These are phyloP conservation scores for Hordeum pubiflorum DNA, from an alignment of 202 grass and related monocot genomes.

Conservation along the genomic window DNA sequence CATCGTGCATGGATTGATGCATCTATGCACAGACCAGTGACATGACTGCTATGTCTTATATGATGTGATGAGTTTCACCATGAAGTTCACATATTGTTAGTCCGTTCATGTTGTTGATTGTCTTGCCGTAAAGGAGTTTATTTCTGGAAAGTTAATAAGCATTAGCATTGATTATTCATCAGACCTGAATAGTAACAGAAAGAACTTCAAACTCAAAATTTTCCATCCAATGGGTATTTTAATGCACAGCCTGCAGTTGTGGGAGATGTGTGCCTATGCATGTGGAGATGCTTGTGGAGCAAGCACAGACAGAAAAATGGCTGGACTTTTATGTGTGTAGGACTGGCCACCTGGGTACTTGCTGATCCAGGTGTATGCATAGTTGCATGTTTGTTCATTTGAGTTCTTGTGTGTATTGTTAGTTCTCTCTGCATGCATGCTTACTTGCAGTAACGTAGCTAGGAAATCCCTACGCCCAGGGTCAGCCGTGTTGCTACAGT, in stretches of 20 bases:
- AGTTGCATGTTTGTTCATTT: neutral
- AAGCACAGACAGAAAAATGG: constrained; percentile 5
- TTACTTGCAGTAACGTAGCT: neutral
- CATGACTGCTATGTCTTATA: constrained; percentile 13
- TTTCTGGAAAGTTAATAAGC: neutral
- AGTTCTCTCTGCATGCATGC: neutral
- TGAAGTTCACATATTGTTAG: neutral
- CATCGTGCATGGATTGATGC: neutral
- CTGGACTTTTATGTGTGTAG: neutral
- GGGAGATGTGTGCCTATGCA: neutral
- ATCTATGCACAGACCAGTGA: neutral
- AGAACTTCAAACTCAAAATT: neutral
- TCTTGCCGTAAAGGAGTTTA: neutral
- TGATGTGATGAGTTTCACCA: neutral
- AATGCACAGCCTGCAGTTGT: constrained; percentile 3
- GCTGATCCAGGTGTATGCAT: constrained; percentile 1
- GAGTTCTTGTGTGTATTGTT: constrained; percentile 2
- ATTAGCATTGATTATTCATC: neutral
- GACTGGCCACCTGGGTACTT: neutral
- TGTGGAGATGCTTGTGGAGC: neutral
- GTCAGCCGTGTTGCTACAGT: no score
- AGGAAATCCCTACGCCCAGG: no score
- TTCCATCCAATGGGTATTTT: constrained; percentile 11
- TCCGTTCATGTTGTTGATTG: neutral
- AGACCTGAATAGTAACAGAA: neutral